Percentiles rank a stretch among this genome's conserved stretches.
Conservation (phyloP, 768 basidiomycete genomes). For the Pisolithus microcarpus region DNA sequence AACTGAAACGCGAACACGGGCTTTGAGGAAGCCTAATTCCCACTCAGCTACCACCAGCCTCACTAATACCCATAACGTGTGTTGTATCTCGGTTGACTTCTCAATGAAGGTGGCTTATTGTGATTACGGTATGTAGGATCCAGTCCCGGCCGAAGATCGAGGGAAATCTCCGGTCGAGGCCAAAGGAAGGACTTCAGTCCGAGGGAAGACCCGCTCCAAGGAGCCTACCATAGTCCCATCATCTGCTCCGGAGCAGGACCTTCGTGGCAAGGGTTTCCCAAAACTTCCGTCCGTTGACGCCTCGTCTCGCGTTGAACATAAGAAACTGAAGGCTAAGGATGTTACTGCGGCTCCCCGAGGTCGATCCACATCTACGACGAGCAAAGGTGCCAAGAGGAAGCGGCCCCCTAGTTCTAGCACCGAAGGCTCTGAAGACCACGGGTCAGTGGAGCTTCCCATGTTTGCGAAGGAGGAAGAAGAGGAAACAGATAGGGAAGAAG, state of each 20-base stretch:
- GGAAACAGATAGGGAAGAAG: conserved; percentile 1
- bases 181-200: conserved; percentile 8
- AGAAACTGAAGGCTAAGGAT: conserved; percentile 2
- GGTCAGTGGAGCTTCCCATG: conserved; percentile 23
- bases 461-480: conserved; percentile 10
- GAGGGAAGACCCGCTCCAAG: conserved; percentile 10
- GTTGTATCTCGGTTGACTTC: neutral
- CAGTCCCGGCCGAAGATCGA: conserved; percentile 1
- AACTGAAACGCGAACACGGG: neutral
- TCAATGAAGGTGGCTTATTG: neutral
- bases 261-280: conserved; percentile 9
- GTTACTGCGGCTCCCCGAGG: conserved; percentile 3
- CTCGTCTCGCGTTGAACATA: conserved; percentile 4
- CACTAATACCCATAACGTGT: conserved; percentile 14
- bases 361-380: conserved; percentile 1
- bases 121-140: conserved; percentile 1
- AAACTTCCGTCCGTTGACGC: conserved; percentile 5
- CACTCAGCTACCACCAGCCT: neutral
- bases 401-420: conserved; percentile 20
- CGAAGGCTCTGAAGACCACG: conserved; percentile 14
- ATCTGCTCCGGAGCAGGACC: conserved; percentile 53
- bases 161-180: conserved; percentile 7
- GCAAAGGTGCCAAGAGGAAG: conserved; percentile 14
- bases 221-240: conserved; percentile 44
- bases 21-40: conserved; percentile 5